phyloP scores from a whole-genome alignment of 352 stramenopile genomes.

The Phytophthora kernoviae region DNA sequence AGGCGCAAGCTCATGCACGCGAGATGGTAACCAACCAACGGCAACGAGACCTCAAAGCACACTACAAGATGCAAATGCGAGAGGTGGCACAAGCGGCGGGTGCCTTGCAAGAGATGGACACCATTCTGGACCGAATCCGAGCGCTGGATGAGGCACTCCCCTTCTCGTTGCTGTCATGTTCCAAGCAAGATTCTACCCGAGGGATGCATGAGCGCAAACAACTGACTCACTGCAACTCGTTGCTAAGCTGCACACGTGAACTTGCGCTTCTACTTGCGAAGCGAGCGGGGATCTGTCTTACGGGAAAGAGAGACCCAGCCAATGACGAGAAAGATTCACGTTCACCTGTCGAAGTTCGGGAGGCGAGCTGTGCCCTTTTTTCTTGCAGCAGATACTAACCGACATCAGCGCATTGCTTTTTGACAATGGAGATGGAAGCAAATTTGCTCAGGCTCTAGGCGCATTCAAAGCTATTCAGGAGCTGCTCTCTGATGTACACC shows the following conservation, averaged over 20 bases:
- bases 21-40: constrained; percentile 52
- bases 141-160: constrained; percentile 35
- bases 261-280: constrained; percentile 54
- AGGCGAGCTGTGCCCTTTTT: constrained; percentile 16
- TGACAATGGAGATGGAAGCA: constrained; percentile 19
- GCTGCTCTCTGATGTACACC: constrained; percentile 44
- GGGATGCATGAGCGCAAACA: constrained; percentile 5
- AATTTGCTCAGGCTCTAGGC: constrained; percentile 15
- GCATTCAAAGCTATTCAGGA: constrained; percentile 36
- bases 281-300: constrained; percentile 66
- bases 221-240: constrained; percentile 22
- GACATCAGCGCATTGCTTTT: constrained; percentile 42
- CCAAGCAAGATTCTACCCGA: not conserved
- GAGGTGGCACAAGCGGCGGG: constrained; percentile 57
- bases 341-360: constrained; percentile 43
- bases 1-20: constrained; percentile 56
- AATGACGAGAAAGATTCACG: constrained; percentile 58
- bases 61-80: constrained; percentile 67
- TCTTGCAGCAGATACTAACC: constrained; percentile 36
- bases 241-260: constrained; percentile 47
- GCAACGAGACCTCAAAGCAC: constrained; percentile 53
- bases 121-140: constrained; percentile 41
- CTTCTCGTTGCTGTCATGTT: not conserved
- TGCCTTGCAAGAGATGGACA: constrained; percentile 67
- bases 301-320: constrained; percentile 54